Evolutionary conservation across 306 rosid genomes (phyloP), one percentile per base, ranked within the genome.

Genomic region (Arachis hypogaea): DNA sequence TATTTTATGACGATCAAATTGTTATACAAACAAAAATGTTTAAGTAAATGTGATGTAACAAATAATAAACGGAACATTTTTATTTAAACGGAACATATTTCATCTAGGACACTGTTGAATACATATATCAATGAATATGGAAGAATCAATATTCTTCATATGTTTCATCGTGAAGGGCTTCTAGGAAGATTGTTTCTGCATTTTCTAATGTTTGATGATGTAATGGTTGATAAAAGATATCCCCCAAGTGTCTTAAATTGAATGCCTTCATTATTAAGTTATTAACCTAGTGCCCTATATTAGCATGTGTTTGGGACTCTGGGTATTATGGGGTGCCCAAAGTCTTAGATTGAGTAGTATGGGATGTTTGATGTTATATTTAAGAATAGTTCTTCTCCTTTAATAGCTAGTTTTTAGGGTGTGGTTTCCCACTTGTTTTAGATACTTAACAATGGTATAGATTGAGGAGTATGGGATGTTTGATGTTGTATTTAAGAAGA

Each of bases 211-310:
- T n/a, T 22, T 22, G 28, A 22, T 65, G 72, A 9, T 51, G 54
- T 33, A 59, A 22, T 46, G 61, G 40, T 67, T 61, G 59, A 18
- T 29, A 12, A 5, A 67, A 45, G 54, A 51, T 38, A 58, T 43
- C 12, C 70, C 70, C 46, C 57, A 69, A 61, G n/a, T 28, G 52
- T 16, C 45, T 38, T 10, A 63, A 59, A 44, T 18, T 70, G 71
- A 54, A 58, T 65, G 10, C 46, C 59, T 67, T 43, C 12, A 6
- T 2, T 9, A 22, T 66, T 66, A 46, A 40, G 36, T 36, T 36
- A 42, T 52, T 63, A 41, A 41, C 14, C 1, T 6, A 2, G 54
- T 51, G 18, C 50, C 40, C 30, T 30, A 43, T 12, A 6, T 62
- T 62, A 52, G 55, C 62, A 30, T 18, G 38, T 57, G 9, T 41